Evolutionary conservation across 2,329 filamentous ascomycete species (phyloP), one percentile per base, ranked within the genome.

Genomic region (Trichoderma semiorbis): DNA sequence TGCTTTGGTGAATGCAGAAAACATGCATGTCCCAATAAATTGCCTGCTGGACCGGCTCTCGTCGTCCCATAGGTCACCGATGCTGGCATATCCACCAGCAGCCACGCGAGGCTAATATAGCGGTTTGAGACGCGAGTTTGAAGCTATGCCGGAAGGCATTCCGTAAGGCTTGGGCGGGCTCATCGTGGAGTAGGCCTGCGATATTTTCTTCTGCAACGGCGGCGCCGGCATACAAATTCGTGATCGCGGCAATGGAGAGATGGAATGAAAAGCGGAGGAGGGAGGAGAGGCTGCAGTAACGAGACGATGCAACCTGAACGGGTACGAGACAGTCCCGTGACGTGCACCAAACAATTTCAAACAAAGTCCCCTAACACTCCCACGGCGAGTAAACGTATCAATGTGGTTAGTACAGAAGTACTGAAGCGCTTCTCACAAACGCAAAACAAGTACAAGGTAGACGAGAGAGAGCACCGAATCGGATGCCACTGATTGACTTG

Each of bases 91-190:
- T 61, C 66, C 66, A 60, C 66, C 24, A 39, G 21, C 57, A 28
- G 55, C 55, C 66, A 69, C 53, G 66, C 66, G 66, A 69, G 66
- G 55, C 66, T 61, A 61, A 61, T 36, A 24, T 60, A 24, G 26
- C 39, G 66, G 55, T 47, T 32, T 69, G 66, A 69, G 66, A 69
- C 66, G 55, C 66, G 21, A 60, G 66, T 69, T 69, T 69, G 66
- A 69, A 69, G 66, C 66, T 61, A 69, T 50, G 55, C 55, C 66
- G 66, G 66, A 69, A 69, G 53, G 55, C 66, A 43, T 69, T 61
- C 66, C 55, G 36, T 61, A 60, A 61, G 66, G 66, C 66, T 69
- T 69, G 26, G 66, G 66, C 55, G 55, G 39, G 36, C 53, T 32
- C 55, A 69, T 55, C 26, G 53, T 47, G 26, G 55, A 60, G 34